These are phyloP conservation scores for Linnemannia exigua DNA, from an alignment of 192 early-diverging fungal species.

Conservation along the genomic window DNA sequence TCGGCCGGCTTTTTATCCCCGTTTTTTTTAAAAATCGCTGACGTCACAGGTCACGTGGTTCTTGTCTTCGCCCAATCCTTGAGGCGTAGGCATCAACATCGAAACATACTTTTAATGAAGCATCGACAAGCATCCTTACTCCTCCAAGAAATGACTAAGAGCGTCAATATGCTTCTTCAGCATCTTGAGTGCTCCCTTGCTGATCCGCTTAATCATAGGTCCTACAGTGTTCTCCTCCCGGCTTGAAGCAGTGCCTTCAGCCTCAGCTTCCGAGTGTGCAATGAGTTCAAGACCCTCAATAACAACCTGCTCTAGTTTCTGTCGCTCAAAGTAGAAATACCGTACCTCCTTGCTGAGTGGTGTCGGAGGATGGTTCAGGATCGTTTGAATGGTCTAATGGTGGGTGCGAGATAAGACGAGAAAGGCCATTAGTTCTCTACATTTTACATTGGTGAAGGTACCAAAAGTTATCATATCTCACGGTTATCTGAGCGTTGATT, in stretches of 20 bases:
- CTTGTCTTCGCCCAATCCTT: background rate
- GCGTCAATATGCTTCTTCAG: constrained; percentile 54
- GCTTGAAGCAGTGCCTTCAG: background rate
- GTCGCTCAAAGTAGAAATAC: constrained; percentile 37
- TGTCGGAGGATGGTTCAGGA: constrained; percentile 47
- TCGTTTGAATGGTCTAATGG: constrained; percentile 42
- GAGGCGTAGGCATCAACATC: background rate
- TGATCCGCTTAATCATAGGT: constrained; percentile 22
- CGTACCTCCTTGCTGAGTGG: constrained; percentile 44
- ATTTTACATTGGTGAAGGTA: too few relatives aligned
- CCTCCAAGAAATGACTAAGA: constrained; percentile 39
- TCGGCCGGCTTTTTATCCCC: background rate
- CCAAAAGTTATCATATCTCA: too few relatives aligned
- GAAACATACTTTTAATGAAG: too few relatives aligned
- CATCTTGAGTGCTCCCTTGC: constrained; percentile 56
- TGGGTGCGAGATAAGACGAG: background rate
- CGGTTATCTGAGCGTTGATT: background rate
- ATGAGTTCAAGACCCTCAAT: constrained; percentile 53
- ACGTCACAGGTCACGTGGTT: background rate
- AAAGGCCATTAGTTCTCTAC: too few relatives aligned
- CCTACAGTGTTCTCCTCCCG: background rate
- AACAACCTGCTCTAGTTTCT: constrained; percentile 48
- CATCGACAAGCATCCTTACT: too few relatives aligned
- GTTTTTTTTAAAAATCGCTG: background rate
- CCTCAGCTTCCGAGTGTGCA: constrained; percentile 25